These are phyloP conservation scores for Apium graveolens DNA, from an alignment of 129 eudicot genomes.

Conservation along the genomic window DNA sequence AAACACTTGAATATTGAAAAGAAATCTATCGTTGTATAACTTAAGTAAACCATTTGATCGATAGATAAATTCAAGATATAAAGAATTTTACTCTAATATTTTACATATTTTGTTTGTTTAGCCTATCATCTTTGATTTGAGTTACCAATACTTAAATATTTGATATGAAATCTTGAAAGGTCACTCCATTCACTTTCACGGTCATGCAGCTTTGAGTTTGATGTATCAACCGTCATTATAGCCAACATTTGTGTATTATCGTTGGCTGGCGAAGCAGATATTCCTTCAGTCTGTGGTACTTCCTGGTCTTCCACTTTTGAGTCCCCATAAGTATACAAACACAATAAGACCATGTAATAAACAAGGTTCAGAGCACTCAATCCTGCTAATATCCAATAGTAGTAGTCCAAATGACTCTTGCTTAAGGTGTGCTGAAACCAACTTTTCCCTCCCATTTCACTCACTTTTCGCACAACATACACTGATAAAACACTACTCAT, in stretches of 20 bases:
- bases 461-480: constrained; percentile 52
- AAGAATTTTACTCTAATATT: neutral
- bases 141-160: neutral
- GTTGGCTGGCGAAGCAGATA: neutral
- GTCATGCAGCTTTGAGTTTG: neutral
- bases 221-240: neutral
- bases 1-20: neutral
- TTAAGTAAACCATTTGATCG: neutral
- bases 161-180: neutral
- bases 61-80: neutral
- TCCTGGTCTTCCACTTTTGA: constrained; percentile 12
- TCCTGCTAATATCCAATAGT: constrained; percentile 58
- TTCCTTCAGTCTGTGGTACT: neutral
- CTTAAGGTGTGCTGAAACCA: constrained; percentile 59
- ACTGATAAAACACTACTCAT: constrained; percentile 55
- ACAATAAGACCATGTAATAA: constrained; percentile 27
- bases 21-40: neutral
- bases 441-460: constrained; percentile 36
- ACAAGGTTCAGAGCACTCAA: constrained; percentile 46
- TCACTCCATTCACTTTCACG: neutral
- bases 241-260: neutral
- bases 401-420: constrained; percentile 50
- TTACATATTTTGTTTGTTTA: neutral
- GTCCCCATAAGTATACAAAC: constrained; percentile 33
- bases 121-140: neutral